Conservation (phyloP, 495 filamentous ascomycete genomes). For the Annulohypoxylon nitens region DNA sequence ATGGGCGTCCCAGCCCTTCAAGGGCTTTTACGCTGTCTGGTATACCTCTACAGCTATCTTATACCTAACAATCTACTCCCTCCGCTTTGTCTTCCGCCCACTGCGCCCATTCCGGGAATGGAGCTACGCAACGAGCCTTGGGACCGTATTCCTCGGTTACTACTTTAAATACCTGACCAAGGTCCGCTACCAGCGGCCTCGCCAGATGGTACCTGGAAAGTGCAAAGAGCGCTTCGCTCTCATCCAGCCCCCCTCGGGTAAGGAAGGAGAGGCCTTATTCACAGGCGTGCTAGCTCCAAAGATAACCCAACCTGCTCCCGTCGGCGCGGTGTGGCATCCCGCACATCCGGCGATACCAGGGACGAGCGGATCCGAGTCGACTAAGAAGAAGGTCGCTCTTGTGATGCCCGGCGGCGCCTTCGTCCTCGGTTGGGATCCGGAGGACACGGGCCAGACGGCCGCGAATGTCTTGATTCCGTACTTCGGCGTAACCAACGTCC, state of each 20-base stretch:
- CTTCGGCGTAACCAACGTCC: constrained; percentile 5
- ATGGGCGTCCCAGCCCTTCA: neutral
- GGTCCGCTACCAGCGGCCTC: neutral
- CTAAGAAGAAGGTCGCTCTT: constrained; percentile 22
- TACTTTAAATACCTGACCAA: neutral
- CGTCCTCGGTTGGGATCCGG: constrained; percentile 26
- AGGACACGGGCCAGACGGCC: neutral
- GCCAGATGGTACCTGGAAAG: neutral
- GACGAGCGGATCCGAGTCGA: neutral
- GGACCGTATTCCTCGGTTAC: neutral
- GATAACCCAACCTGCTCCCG: constrained; percentile 2
- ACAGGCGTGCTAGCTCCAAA: constrained; percentile 2
- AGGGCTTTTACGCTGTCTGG: neutral
- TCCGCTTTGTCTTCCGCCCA: neutral
- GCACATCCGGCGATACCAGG: neutral
- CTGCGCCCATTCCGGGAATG: neutral
- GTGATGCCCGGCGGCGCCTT: constrained; percentile 41
- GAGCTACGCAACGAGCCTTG: neutral
- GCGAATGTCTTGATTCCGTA: neutral
- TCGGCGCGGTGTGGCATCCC: constrained; percentile 21
- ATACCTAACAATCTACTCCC: neutral
- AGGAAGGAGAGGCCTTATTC: neutral
- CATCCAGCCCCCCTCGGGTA: neutral
- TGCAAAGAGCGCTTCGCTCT: neutral
- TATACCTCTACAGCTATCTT: neutral